Evolutionary conservation across 805 yeast genomes (phyloP).

Genomic region (Nakazawaea pomicola): DNA sequence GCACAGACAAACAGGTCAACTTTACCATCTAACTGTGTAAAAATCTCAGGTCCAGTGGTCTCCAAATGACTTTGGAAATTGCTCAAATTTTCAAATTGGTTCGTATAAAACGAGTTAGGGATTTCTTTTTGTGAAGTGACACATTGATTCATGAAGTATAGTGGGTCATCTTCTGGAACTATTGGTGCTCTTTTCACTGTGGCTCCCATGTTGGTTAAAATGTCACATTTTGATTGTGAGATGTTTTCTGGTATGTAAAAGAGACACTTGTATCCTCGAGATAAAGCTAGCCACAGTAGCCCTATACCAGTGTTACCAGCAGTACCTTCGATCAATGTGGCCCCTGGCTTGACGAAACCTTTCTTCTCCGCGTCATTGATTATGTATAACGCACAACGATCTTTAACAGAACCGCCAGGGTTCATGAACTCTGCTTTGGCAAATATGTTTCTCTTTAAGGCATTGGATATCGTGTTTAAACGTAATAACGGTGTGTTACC

Average conservation of each 20-base stretch:
- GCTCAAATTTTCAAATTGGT: constrained; percentile 80
- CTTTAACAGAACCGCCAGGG: constrained; percentile 88
- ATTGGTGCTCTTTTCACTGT: constrained; percentile 41
- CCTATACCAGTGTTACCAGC: constrained; percentile 89
- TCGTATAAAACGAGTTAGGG: constrained; percentile 31
- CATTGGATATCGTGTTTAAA: constrained; percentile 54
- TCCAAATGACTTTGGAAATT: constrained; percentile 74
- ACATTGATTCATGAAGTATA: constrained; percentile 61
- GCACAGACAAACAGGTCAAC: constrained; percentile 74
- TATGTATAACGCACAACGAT: constrained; percentile 76
- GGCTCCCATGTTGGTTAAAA: constrained; percentile 68
- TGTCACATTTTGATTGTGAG: constrained; percentile 62
- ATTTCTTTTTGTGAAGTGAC: constrained; percentile 27
- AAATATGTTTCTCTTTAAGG: constrained; percentile 69
- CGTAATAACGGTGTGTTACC: constrained; percentile 79
- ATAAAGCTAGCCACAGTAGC: constrained; percentile 69
- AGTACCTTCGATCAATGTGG: constrained; percentile 79
- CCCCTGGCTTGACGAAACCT: constrained; percentile 54
- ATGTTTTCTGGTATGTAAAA: constrained; percentile 86
- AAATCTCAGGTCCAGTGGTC: constrained; percentile 86
- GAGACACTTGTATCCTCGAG: constrained; percentile 74
- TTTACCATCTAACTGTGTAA: constrained; percentile 48
- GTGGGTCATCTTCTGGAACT: constrained; percentile 28
- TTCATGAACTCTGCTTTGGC: constrained; percentile 74
- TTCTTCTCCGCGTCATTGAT: constrained; percentile 52